Evolutionary conservation across 2,329 filamentous ascomycete genomes (phyloP).

Genomic region (Ophiocordyceps australis): DNA sequence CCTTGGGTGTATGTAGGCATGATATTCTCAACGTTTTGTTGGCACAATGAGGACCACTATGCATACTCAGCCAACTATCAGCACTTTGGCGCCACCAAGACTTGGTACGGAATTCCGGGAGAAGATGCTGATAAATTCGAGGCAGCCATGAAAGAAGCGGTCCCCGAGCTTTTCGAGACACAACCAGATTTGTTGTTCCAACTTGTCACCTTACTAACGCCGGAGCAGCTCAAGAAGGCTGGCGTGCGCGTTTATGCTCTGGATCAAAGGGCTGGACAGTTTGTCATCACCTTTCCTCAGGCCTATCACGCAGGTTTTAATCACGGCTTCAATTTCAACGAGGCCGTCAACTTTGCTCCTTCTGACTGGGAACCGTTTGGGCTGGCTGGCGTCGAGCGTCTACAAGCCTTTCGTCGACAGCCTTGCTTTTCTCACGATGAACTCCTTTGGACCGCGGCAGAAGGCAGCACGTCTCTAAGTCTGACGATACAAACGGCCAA

Average conservation of each 20-base stretch:
- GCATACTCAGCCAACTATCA: conserved; percentile 97
- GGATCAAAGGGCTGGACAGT: conserved; percentile 90
- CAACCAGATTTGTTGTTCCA: conserved; percentile 95
- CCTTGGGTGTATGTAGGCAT: conserved; percentile 98
- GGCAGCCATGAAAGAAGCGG: conserved; percentile 82
- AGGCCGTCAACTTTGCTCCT: conserved; percentile 95
- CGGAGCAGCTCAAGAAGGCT: conserved; percentile 81
- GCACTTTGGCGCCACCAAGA: conserved; percentile 95
- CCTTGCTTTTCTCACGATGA: conserved; percentile 98
- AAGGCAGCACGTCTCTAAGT: conserved; percentile 46
- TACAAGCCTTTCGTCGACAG: conserved; percentile 76
- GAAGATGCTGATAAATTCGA: conserved; percentile 92
- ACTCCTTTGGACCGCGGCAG: conserved; percentile 75
- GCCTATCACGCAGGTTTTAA: conserved; percentile 98
- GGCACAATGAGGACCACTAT: conserved; percentile 98
- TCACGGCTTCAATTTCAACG: conserved; percentile 97
- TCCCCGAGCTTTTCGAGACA: conserved; percentile 91
- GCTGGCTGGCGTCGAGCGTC: conserved; percentile 64
- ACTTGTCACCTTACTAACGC: conserved; percentile 86
- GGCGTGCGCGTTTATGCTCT: conserved; percentile 85
- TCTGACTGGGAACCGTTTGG: conserved; percentile 90
- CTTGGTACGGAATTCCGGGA: conserved; percentile 95
- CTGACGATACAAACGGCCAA: conserved; percentile 76
- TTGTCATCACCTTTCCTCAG: conserved; percentile 91
- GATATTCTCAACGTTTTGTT: conserved; percentile 99